These are phyloP conservation scores for Iris macrosiphon DNA, from an alignment of 106 monocot genomes.

Conservation along the genomic window DNA sequence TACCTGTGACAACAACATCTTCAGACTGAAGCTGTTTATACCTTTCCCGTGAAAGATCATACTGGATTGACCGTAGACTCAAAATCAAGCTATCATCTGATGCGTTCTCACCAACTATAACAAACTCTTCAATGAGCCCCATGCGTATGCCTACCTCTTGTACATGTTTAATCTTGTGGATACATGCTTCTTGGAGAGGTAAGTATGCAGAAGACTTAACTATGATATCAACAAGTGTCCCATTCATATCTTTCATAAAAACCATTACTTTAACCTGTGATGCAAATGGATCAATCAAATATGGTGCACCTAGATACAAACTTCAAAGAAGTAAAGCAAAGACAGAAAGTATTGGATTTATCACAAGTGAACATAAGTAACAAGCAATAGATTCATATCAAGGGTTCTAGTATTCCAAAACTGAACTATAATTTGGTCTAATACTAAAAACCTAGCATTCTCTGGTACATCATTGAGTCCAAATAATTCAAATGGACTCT, in stretches of 20 bases:
- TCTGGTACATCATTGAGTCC: no score
- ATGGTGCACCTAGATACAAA: no score
- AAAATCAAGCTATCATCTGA: constrained; percentile 80
- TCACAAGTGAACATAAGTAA: no score
- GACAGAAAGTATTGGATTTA: no score
- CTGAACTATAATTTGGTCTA: no score
- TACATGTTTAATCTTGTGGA: constrained; percentile 72
- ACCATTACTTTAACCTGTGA: constrained; percentile 88
- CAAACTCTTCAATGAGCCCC: constrained; percentile 79
- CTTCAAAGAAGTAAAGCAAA: no score
- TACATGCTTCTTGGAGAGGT: constrained; percentile 79
- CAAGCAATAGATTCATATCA: no score
- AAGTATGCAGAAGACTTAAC: constrained; percentile 83
- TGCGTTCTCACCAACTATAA: constrained; percentile 59
- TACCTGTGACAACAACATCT: constrained; percentile 90
- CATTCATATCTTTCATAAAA: constrained; percentile 57
- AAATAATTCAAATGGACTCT: no score
- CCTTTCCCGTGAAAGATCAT: constrained; percentile 93
- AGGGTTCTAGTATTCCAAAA: no score
- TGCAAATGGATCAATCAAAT: background rate
- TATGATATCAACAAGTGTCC: constrained; percentile 75
- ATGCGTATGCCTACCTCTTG: constrained; percentile 80
- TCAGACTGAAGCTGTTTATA: constrained; percentile 89
- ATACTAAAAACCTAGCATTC: no score
- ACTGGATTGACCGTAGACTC: constrained; percentile 76